phyloP scores from a whole-genome alignment of 768 basidiomycete genomes.

The Phallus indusiatus region DNA sequence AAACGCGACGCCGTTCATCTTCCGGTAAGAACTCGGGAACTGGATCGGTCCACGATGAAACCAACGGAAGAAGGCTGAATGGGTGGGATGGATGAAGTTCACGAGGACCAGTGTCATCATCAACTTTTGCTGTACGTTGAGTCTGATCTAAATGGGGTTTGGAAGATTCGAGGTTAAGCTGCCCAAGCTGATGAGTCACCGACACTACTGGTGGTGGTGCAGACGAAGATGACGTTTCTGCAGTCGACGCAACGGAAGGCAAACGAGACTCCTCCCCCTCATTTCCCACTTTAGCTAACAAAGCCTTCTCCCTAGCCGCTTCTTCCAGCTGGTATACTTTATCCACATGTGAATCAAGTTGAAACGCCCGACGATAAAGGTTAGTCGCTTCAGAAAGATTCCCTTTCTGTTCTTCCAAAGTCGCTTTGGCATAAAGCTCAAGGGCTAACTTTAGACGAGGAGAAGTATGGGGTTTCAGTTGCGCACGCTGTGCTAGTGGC shows the following conservation, averaged over 20 bases:
- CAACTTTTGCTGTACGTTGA: not conserved
- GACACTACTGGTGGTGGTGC: not conserved
- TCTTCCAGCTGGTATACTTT: constrained; percentile 56
- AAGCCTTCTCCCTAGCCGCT: constrained; percentile 16
- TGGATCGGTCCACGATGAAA: constrained; percentile 1
- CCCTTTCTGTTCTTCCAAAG: constrained; percentile 64
- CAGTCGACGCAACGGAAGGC: constrained; percentile 1
- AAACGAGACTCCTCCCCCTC: not conserved
- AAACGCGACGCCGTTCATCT: constrained; percentile 48
- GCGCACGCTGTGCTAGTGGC: constrained; percentile 16
- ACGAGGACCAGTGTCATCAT: constrained; percentile 27
- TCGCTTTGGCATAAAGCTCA: constrained; percentile 57
- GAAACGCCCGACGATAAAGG: constrained; percentile 75
- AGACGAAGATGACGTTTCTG: not conserved
- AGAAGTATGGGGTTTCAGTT: constrained; percentile 13
- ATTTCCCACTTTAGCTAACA: not conserved
- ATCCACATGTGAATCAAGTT: constrained; percentile 68
- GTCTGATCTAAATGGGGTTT: not conserved
- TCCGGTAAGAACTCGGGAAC: constrained; percentile 51
- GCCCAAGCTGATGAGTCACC: constrained; percentile 8
- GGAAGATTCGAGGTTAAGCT: constrained; percentile 7
- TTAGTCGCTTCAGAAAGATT: constrained; percentile 65
- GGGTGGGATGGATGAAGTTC: constrained; percentile 23
- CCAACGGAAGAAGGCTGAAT: not conserved
- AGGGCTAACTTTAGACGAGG: constrained; percentile 43